Base-by-base conservation (phyloP, 2,329 filamentous ascomycete genomes). In the Fusarium armeniacum region DNA sequence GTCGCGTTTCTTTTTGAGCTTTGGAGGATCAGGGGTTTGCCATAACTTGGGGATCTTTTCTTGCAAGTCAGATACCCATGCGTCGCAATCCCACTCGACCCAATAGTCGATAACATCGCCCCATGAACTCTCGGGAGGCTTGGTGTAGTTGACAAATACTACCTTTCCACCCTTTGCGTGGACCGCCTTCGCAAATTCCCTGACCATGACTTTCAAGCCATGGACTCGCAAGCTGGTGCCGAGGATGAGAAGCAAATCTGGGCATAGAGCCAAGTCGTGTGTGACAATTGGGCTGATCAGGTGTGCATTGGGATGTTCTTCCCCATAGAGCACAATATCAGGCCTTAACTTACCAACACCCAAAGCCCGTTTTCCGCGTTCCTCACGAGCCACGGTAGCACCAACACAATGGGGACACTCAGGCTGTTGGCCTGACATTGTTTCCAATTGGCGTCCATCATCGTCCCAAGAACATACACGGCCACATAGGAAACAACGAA, bases 31-130 rank as follows among this genome's bases (percentile, higher is more conserved):
- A 0, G 83, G 82, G 0, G 84, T 84, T 59, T 87, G 78, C 88
- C 89, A 91, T 6, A 91, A 80, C 49, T 85, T 83, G 3, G 88
- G 86, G 58, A 89, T 84, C 55, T 87, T 85, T 52, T 80, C 78
- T 64, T 86, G 87, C 56, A 93, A 76, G 73, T 92, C 89, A 12
- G 83, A 78, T 1, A 93, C 90, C 90, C 90, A 93, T 6, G 87
- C 87, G 70, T 93, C 91, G 63, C 90, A 93, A 73, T 93, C 90
- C 90, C 90, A 92, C 67, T 91, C 85, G 1, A 93, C 85, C 87
- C 90, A 92, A 66, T 90, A 91, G 78, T 93, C 91, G 55, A 93
- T 90, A 0, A 92, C 81, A 56, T 92, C 90, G 1, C 89, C 87
- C 91, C 91, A 93, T 1, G 85, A 86, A 74, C 90, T 93, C 74